phyloP scores from a whole-genome alignment of 1,284 basidiomycete genomes.

The Mycena citricolor region DNA sequence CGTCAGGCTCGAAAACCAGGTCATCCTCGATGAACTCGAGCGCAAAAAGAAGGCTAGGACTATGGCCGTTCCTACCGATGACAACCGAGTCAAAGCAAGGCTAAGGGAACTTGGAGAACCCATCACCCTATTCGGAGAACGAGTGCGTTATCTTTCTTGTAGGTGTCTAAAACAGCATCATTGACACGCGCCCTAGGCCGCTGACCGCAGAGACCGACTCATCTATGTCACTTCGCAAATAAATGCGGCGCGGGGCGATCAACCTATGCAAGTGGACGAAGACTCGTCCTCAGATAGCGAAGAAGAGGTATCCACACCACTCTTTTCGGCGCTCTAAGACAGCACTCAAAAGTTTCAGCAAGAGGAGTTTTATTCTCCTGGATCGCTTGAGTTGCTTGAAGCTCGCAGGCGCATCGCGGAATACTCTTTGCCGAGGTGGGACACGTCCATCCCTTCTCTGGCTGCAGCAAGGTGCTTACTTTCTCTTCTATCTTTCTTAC shows the following conservation, averaged over 20 bases:
- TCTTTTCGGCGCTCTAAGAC: not conserved
- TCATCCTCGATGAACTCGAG: constrained; percentile 89
- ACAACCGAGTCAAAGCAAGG: constrained; percentile 85
- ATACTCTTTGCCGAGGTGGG: constrained; percentile 91
- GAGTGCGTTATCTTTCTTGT: constrained; percentile 53
- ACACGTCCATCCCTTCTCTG: constrained; percentile 55
- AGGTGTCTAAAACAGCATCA: constrained; percentile 7
- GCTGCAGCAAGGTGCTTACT: constrained; percentile 75
- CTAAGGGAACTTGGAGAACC: constrained; percentile 94
- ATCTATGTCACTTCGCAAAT: constrained; percentile 92
- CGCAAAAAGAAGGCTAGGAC: constrained; percentile 91
- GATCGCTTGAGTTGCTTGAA: constrained; percentile 81
- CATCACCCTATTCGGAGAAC: constrained; percentile 96
- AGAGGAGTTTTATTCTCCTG: constrained; percentile 97
- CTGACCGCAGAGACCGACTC: constrained; percentile 89
- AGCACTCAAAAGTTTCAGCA: constrained; percentile 42
- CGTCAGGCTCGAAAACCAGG: constrained; percentile 74
- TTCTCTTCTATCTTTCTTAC: constrained; percentile 39
- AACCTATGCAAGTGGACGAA: constrained; percentile 69
- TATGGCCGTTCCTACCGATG: constrained; percentile 96
- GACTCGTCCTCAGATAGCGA: constrained; percentile 69
- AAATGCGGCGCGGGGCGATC: constrained; percentile 74
- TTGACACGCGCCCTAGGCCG: constrained; percentile 51
- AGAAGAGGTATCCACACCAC: constrained; percentile 59
- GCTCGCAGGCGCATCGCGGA: constrained; percentile 84